Conservation (phyloP, 2,329 filamentous ascomycete genomes). For the Arthrobotrys sphaeroides region DNA sequence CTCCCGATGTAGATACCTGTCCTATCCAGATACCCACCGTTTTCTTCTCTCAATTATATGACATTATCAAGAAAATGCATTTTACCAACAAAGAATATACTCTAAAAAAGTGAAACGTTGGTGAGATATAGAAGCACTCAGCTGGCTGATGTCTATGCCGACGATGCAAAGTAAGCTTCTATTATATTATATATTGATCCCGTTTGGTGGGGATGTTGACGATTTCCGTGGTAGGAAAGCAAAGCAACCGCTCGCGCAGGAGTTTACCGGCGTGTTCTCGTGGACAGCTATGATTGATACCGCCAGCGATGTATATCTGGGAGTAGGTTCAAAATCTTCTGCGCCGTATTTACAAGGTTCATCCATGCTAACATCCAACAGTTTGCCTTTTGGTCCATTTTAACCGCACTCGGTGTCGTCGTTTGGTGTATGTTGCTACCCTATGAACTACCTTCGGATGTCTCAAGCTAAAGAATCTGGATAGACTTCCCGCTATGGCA, state of each 20-base stretch:
- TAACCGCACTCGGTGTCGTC: slow-evolving; percentile 86
- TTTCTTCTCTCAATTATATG: slow-evolving; percentile 6
- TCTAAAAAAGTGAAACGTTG: slow-evolving; percentile 53
- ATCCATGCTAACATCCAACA: slow-evolving; percentile 60
- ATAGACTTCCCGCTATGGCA: slow-evolving; percentile 95
- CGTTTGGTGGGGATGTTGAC: slow-evolving; percentile 34
- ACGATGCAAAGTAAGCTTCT: slow-evolving; percentile 45
- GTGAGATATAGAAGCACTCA: slow-evolving; percentile 53
- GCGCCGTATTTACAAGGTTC: background rate
- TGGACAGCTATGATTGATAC: slow-evolving; percentile 80
- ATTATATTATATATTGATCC: slow-evolving; percentile 2
- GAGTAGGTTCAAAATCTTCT: slow-evolving; percentile 68
- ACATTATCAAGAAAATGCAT: slow-evolving; percentile 32
- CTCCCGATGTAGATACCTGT: slow-evolving; percentile 81
- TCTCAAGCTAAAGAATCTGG: slow-evolving; percentile 29
- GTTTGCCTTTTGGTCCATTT: slow-evolving; percentile 95
- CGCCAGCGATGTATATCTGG: slow-evolving; percentile 87
- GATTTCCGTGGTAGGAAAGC: slow-evolving; percentile 70
- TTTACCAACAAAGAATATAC: slow-evolving; percentile 53
- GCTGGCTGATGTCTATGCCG: slow-evolving; percentile 44
- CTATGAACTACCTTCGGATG: background rate
- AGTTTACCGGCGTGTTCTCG: slow-evolving; percentile 77
- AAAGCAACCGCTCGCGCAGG: slow-evolving; percentile 72
- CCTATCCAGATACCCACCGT: slow-evolving; percentile 52
- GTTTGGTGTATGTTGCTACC: slow-evolving; percentile 85